phyloP scores from a whole-genome alignment of 208 protist genomes.

The Balamuthia mandrillaris region DNA sequence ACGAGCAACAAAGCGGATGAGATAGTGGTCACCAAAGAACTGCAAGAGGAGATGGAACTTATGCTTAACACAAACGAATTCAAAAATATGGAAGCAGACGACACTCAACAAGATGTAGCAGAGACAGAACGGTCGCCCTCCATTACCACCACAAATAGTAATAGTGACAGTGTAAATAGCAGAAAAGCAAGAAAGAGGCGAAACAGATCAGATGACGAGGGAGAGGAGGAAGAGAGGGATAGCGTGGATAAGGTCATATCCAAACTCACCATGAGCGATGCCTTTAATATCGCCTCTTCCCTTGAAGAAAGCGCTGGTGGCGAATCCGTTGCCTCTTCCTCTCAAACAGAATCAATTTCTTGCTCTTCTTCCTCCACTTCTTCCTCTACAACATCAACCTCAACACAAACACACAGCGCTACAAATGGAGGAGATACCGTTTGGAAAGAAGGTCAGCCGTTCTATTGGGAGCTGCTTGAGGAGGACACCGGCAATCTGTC shows the following conservation, averaged over 20 bases:
- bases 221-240: no score
- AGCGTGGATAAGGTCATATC: no score
- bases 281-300: background rate
- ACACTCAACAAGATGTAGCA: background rate
- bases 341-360: background rate
- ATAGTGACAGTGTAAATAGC: no score
- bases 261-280: background rate
- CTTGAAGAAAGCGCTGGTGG: background rate
- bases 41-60: conserved; percentile 16
- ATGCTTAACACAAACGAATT: conserved; percentile 5
- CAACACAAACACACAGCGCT: background rate
- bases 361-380: background rate
- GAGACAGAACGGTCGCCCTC: background rate
- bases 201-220: no score
- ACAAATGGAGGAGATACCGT: conserved; percentile 22
- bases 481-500: background rate
- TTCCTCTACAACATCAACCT: background rate
- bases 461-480: conserved; percentile 21
- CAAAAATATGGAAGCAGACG: background rate
- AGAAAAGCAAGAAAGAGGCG: no score
- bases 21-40: background rate
- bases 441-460: conserved; percentile 16
- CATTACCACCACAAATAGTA: background rate
- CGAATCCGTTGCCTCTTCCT: background rate
- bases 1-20: background rate